Evolutionary conservation across 106 monocot species (phyloP), one percentile per base, ranked within the genome.

Genomic region (Amphibolis antarctica): DNA sequence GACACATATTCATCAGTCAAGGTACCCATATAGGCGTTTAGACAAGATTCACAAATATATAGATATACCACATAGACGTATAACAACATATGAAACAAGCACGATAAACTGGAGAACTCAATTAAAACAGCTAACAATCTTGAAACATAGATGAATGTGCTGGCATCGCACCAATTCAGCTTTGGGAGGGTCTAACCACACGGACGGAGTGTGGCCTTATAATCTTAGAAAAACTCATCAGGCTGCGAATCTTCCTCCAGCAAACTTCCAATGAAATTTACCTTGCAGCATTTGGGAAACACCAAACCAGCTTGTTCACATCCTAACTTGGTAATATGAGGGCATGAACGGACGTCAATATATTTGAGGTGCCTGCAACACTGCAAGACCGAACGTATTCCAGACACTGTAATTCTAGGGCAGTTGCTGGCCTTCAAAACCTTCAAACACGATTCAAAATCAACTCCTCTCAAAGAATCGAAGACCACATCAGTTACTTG

Each of bases 401-500:
- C 85, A 30, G 28, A 47, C 26, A 90, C 75, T 42, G 94, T 96
- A 21, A 96, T 71, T 30, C 78, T 67, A 3, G 78, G 55, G 62
- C 86, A 83, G 21, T 70, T 79, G 36, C 69, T 80, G 53, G 74
- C 71, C 56, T 74, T 86, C 68, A 96, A 52, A 78, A 82, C 76
- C 48, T 72, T 86, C 75, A 96, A 31, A 19, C 57, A 58, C 7
- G 81, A 78, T 10, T 64, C 53, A 31, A 76, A 84, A 10, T 60
- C 75, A 15, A 20, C 66, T 20, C n/a, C 28, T 14, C 10, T 67
- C 15, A 89, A 57, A 27, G 28, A 79, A 30, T 73, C 69, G 70
- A 96, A 96, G 12, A 75, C 79, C 20, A 49, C 57, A 80, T 96
- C 94, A 1, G 89, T 89, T 46, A 90, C 66, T 44, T 78, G 79